A percentile compares a stretch with the other conserved stretches of the same genome.
These are phyloP conservation scores for Dactylellina parvicollis DNA, from an alignment of 2,329 filamentous ascomycete species.

Conservation along the genomic window DNA sequence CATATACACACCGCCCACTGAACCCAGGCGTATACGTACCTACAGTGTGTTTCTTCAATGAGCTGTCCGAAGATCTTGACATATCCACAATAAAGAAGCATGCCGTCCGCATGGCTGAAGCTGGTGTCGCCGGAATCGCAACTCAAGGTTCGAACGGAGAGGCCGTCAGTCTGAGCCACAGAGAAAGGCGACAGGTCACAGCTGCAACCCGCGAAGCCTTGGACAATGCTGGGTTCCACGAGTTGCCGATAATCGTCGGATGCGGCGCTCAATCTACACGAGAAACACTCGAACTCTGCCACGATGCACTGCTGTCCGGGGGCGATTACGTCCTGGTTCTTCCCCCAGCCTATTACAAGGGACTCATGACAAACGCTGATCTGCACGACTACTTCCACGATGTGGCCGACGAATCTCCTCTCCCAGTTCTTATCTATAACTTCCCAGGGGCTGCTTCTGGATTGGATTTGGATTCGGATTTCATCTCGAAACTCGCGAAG, in stretches of 20 bases:
- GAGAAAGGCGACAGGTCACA: slow-evolving; percentile 80
- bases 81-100: slow-evolving; percentile 81
- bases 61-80: slow-evolving; percentile 84
- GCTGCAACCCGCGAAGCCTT: slow-evolving; percentile 81
- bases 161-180: slow-evolving; percentile 81
- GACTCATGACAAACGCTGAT: slow-evolving; percentile 77
- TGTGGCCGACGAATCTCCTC: slow-evolving; percentile 78
- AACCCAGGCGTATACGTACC: slow-evolving; percentile 87
- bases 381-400: slow-evolving; percentile 77
- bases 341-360: slow-evolving; percentile 83
- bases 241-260: slow-evolving; percentile 83
- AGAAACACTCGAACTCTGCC: slow-evolving; percentile 79
- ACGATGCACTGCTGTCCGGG: slow-evolving; percentile 73
- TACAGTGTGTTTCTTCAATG: slow-evolving; percentile 89
- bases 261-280: slow-evolving; percentile 83
- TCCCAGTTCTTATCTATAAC: slow-evolving; percentile 88
- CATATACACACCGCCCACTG: slow-evolving; percentile 67
- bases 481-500: slow-evolving; percentile 79
- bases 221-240: slow-evolving; percentile 78
- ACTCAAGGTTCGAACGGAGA: slow-evolving; percentile 92
- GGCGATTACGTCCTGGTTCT: slow-evolving; percentile 83
- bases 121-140: slow-evolving; percentile 81
- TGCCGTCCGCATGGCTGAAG: slow-evolving; percentile 78
- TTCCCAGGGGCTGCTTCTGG: slow-evolving; percentile 87
- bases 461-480: slow-evolving; percentile 88